Base-by-base conservation (phyloP, 1,284 basidiomycete genomes). In the Leccinum pachyderme region DNA sequence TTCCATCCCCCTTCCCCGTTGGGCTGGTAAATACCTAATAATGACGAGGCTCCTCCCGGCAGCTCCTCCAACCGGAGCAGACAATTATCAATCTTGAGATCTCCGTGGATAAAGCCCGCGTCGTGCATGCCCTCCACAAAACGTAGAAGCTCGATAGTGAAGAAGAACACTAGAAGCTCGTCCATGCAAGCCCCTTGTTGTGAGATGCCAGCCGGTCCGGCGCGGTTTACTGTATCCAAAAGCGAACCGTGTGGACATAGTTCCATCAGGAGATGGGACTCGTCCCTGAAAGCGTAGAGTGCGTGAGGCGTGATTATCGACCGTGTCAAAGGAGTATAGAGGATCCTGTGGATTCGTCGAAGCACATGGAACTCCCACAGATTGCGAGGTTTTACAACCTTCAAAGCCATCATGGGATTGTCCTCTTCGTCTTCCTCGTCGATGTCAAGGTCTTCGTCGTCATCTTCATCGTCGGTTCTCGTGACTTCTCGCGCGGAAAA, bases 41-140 rank as follows among this genome's bases (percentile, higher is more conserved):
- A 95, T 0, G 81, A 77, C 3, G 84, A 76, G 0, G 79, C 73
- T 2, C 85, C 86, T 15, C 84, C 86, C 0, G 89, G 86, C 3
- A 91, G 83, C 50, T 93, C 87, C 62, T 94, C 91, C 28, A 99
- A 79, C 4, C 97, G 86, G 7, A 99, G 77, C 12, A 99, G 81
- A 70, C 95, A 98, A 73, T 99, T 99, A 77, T 99, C 97, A 69
- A 98, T 98, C 80, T 99, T 99, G 63, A 99, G 81, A 75, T 99
- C 97, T 43, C 97, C 96, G 66, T 99, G 97, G 62, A 99, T 90
- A 74, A 98, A 89, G 15, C 91, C 89, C 0, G 80, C 77, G 8
- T 71, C 59, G 71, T 99, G 97, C 70, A 98, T 81, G 24, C 80
- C 86, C 67, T 97, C 93, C 48, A 98, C 74, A 11, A 91, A 75